Conservation (phyloP, 495 filamentous ascomycete genomes). For the Penicillium turbatum region DNA sequence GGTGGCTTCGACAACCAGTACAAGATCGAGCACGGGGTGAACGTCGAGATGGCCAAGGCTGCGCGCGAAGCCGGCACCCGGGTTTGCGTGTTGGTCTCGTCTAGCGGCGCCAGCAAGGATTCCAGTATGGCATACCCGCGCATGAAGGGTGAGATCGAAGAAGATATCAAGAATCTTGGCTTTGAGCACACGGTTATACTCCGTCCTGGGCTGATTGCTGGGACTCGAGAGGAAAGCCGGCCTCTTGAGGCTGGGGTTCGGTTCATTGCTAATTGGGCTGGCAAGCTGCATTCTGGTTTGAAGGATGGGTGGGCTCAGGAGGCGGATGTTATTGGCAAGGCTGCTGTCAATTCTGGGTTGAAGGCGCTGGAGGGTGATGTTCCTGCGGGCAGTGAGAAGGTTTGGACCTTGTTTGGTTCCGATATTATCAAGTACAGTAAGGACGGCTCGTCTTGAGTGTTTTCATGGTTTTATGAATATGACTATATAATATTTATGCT, state of each 20-base stretch:
- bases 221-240: slow-evolving; percentile 57
- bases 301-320: slow-evolving; percentile 73
- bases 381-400: slow-evolving; percentile 41
- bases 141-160: slow-evolving; percentile 82
- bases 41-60: slow-evolving; percentile 62
- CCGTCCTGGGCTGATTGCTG: slow-evolving; percentile 71
- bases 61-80: slow-evolving; percentile 60
- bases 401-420: slow-evolving; percentile 36
- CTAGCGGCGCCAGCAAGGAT: slow-evolving; percentile 43
- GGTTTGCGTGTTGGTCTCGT: slow-evolving; percentile 66
- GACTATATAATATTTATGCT: not conserved
- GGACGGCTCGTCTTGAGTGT: slow-evolving; percentile 11
- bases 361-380: slow-evolving; percentile 47
- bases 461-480: not conserved
- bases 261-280: slow-evolving; percentile 45
- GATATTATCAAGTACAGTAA: slow-evolving; percentile 37
- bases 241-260: slow-evolving; percentile 44
- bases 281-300: slow-evolving; percentile 50
- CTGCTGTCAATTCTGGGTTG: slow-evolving; percentile 55
- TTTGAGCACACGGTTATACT: slow-evolving; percentile 74
- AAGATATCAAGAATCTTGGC: slow-evolving; percentile 61
- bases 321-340: slow-evolving; percentile 65
- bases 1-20: slow-evolving; percentile 69
- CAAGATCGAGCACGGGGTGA: slow-evolving; percentile 72
- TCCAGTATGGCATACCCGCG: slow-evolving; percentile 53